phyloP scores from a whole-genome alignment of 2,329 filamentous ascomycete species.

The Plenodomus tracheiphilus region DNA sequence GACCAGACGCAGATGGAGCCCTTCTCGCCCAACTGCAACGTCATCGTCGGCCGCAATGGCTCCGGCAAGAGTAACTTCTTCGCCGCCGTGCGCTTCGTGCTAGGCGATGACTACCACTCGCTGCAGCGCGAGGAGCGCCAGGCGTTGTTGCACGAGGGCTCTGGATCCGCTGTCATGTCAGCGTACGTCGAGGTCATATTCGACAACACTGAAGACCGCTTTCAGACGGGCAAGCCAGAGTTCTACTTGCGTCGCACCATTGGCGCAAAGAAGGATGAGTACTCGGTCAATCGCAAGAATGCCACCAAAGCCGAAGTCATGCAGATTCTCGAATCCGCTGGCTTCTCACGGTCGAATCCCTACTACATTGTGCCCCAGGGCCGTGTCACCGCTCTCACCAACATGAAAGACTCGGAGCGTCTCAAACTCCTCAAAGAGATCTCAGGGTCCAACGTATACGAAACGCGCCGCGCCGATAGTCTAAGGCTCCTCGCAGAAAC shows the following conservation, averaged over 20 bases:
- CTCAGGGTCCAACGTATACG: conserved; percentile 97
- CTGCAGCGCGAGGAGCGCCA: conserved; percentile 96
- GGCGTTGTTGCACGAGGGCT: conserved; percentile 95
- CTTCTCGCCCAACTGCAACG: conserved; percentile 96
- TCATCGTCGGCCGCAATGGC: conserved; percentile 98
- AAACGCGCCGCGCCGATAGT: conserved; percentile 86
- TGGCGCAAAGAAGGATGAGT: conserved; percentile 97
- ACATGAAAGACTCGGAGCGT: conserved; percentile 96
- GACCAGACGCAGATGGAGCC: conserved; percentile 98
- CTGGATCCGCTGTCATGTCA: conserved; percentile 96
- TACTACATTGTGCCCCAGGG: conserved; percentile 99
- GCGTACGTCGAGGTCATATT: conserved; percentile 99
- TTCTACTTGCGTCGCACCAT: conserved; percentile 91
- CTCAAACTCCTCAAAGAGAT: conserved; percentile 93
- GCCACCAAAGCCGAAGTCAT: conserved; percentile 93
- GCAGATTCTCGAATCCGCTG: conserved; percentile 92
- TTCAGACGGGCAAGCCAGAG: conserved; percentile 89
- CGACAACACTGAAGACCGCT: conserved; percentile 94
- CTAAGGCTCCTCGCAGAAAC: conserved; percentile 97
- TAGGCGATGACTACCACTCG: conserved; percentile 95
- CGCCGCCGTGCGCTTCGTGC: conserved; percentile 95
- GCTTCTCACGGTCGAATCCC: conserved; percentile 94
- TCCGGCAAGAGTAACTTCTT: conserved; percentile 99
- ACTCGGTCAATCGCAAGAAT: conserved; percentile 95
- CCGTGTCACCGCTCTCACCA: conserved; percentile 91